Evolutionary conservation across 768 basidiomycete species (phyloP), one percentile per base, ranked within the genome.

Genomic region (Pleurotus sapidus): DNA sequence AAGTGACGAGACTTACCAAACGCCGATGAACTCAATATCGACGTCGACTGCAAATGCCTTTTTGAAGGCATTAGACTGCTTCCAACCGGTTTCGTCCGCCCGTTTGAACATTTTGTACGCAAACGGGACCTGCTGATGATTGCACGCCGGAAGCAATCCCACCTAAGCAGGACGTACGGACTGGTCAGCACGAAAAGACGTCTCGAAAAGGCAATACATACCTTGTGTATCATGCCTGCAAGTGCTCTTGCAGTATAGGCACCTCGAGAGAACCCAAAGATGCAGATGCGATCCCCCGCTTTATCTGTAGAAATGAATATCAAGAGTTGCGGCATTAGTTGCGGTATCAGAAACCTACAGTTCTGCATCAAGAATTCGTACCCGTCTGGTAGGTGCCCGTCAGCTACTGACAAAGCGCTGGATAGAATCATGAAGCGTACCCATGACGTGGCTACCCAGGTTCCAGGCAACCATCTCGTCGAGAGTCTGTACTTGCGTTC

Each of bases 181-280:
- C 30, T 30, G 1, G 30, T 34, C 30, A 34, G 30, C 11, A 34
- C 1, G 8, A 34, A 34, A 11, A 11, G 8, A 3, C 3, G 3
- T 9, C 9, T 34, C 30, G 30, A 11, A 34, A 34, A 34, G 11
- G 3, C 2, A 0, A 20, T 6, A 43, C 15, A 11, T n/a, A 43
- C 79, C 64, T 81, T 79, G 67, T 81, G 75, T 8, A 82, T 66
- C 84, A 84, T 84, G 4, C 81, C 82, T 1, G 82, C 82, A 4
- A 82, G 70, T 68, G 76, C 71, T 40, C 75, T 71, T 1, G 83
- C 82, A 1, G 81, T 81, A 65, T 82, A 84, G 14, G 82, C 79
- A 11, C 84, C 84, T 24, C 86, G 72, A 15, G 83, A 84, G 66
- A 88, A 88, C 0, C 86, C 85, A 60, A 86, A 86, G 54, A 87